phyloP scores from a whole-genome alignment of 2,329 filamentous ascomycete species.

The Dothiorella sarmentorum region DNA sequence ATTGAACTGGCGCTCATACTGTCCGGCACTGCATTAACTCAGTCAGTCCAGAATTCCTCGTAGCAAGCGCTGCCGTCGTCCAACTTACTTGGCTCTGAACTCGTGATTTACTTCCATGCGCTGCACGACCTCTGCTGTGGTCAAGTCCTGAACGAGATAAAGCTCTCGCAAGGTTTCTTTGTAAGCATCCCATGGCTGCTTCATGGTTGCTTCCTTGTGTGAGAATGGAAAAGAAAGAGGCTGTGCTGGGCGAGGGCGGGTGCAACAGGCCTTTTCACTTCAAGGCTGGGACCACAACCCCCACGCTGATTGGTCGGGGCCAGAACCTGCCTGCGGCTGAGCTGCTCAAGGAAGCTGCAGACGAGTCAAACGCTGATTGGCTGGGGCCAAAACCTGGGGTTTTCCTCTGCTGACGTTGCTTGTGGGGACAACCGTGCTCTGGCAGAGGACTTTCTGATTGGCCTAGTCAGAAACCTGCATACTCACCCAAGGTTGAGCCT shows the following conservation, averaged over 20 bases:
- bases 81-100: constrained; percentile 17
- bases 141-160: constrained; percentile 8
- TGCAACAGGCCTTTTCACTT: neutral
- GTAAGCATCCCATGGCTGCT: constrained; percentile 23
- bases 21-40: constrained; percentile 20
- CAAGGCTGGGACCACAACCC: neutral
- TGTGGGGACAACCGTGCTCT: no score
- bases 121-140: neutral
- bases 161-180: constrained; percentile 24
- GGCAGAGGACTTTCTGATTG: neutral
- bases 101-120: neutral
- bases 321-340: neutral
- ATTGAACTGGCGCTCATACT: constrained; percentile 27
- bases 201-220: neutral
- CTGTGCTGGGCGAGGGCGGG: neutral
- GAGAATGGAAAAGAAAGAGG: neutral
- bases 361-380: neutral
- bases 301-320: neutral
- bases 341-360: neutral
- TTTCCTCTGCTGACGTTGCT: neutral
- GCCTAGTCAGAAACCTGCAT: neutral
- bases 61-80: no score
- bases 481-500: no score
- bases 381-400: neutral
- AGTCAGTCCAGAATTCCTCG: neutral